phyloP scores from a whole-genome alignment of 140 eudicot species.

The Ambrosia hybrid region DNA sequence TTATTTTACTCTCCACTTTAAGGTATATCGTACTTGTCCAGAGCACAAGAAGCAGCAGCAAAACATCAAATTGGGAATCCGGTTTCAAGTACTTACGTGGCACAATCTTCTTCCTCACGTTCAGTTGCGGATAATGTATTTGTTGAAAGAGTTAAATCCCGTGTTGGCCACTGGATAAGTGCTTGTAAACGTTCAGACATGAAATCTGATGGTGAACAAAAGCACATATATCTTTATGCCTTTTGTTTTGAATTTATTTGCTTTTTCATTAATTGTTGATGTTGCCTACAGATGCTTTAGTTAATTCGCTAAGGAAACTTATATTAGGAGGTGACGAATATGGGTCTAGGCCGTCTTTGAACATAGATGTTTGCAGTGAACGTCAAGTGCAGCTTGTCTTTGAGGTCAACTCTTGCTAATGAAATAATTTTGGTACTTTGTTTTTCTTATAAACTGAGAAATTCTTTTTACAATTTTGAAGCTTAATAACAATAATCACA shows the following conservation, averaged over 20 bases:
- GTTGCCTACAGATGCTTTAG: conserved; percentile 63
- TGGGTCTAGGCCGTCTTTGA: conserved; percentile 83
- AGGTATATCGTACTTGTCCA: conserved; percentile 96
- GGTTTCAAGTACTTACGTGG: conserved; percentile 24
- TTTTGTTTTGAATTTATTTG: background rate
- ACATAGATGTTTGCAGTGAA: conserved; percentile 91
- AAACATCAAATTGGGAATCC: conserved; percentile 40
- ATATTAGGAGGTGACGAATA: conserved; percentile 56
- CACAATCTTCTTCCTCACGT: conserved; percentile 46
- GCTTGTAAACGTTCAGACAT: conserved; percentile 53
- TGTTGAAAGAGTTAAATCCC: conserved; percentile 59
- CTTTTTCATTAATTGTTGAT: conserved; percentile 2
- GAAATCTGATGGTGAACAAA: conserved; percentile 52
- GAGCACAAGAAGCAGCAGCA: conserved; percentile 76
- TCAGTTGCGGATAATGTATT: conserved; percentile 87
- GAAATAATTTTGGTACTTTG: background rate
- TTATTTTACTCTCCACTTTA: conserved; percentile 29
- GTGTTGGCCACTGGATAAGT: conserved; percentile 67
- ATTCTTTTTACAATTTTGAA: conserved; percentile 2
- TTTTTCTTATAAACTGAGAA: background rate
- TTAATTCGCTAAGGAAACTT: conserved; percentile 68
- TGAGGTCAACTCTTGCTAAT: conserved; percentile 47
- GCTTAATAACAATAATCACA: conserved; percentile 11
- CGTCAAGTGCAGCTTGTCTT: conserved; percentile 87
- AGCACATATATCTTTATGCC: background rate